Evolutionary conservation across 805 yeast genomes (phyloP), one percentile per base, ranked within the genome.

Genomic region (Ascoidea asiatica): DNA sequence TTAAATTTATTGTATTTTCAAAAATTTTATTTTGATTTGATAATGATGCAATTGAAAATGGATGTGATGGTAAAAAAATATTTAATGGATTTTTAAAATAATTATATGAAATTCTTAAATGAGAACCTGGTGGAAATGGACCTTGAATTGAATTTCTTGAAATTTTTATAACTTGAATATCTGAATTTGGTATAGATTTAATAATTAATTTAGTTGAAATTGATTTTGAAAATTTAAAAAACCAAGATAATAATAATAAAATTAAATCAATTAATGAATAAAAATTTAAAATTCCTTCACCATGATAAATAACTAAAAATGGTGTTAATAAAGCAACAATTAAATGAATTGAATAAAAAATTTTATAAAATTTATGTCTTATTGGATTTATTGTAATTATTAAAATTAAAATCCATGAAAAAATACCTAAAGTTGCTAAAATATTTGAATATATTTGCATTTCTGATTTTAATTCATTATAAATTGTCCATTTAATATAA

Each of bases 11-110:
- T 15, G 56, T 47, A 2, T 57, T 48, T 39, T 72, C 75, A n/a
- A n/a, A n/a, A n/a, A n/a, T n/a, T n/a, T n/a, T n/a, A n/a, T n/a
- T n/a, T n/a, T n/a, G n/a, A 1, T n/a, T n/a, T n/a, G n/a, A n/a
- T n/a, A n/a, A n/a, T n/a, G 77, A 67, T 0, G 77, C 74, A 13
- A 80, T 63, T 0, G 88, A 77, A 52, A 67, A 82, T 2, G 90
- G 89, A 55, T 81, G 89, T 1, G 81, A 65, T 5, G 90, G 78
- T 4, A 64, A 56, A 2, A 79, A 67, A 43, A 66, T 61, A 36
- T 54, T 56, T 19, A 62, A 57, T 3, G 59, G 46, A 11, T 59
- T 55, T 3, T 73, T n/a, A n/a, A n/a, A n/a, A n/a, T n/a, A n/a
- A n/a, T n/a, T n/a, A n/a, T n/a, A n/a, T n/a, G n/a, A 69, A 2